Evolutionary conservation across 2,329 filamentous ascomycete genomes (phyloP).

Genomic region (Aspergillus viridinutans): DNA sequence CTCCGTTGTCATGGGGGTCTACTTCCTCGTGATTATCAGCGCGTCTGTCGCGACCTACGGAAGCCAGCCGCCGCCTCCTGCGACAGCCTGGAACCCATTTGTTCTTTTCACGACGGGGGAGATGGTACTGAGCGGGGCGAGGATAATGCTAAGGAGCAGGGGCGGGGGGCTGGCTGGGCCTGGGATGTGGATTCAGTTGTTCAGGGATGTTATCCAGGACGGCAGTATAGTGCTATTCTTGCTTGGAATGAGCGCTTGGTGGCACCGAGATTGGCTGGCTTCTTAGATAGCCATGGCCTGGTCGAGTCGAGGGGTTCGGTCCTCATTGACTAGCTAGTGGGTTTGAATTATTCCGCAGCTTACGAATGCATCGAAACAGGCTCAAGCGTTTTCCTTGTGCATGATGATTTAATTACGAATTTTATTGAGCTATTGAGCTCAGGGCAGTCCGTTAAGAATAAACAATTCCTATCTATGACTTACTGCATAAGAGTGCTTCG

Average conservation of each 20-base stretch:
- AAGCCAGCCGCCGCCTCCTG: slow-evolving; percentile 39
- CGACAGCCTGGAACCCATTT: slow-evolving; percentile 44
- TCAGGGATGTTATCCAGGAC: slow-evolving; percentile 39
- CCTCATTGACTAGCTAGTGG: not conserved
- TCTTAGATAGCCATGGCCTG: not conserved
- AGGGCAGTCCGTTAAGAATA: not conserved
- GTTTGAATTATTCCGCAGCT: not conserved
- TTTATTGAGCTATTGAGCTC: no score
- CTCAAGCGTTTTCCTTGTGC: not conserved
- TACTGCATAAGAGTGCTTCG: not conserved
- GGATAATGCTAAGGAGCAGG: slow-evolving; percentile 27
- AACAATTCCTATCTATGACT: not conserved
- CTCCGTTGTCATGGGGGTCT: slow-evolving; percentile 53
- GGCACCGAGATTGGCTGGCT: slow-evolving; percentile 28
- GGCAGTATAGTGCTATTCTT: slow-evolving; percentile 44
- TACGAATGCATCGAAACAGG: not conserved
- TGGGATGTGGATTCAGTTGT: slow-evolving; percentile 34
- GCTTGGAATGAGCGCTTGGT: slow-evolving; percentile 43
- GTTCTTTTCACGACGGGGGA: slow-evolving; percentile 46
- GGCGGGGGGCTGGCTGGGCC: slow-evolving; percentile 24
- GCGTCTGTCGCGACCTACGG: slow-evolving; percentile 37
- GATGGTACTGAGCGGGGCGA: slow-evolving; percentile 37
- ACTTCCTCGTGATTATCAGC: slow-evolving; percentile 41
- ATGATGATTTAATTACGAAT: not conserved
- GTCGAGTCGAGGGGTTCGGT: not conserved